phyloP scores from a whole-genome alignment of 441 rosid species.

The Eutrema salsugineum region DNA sequence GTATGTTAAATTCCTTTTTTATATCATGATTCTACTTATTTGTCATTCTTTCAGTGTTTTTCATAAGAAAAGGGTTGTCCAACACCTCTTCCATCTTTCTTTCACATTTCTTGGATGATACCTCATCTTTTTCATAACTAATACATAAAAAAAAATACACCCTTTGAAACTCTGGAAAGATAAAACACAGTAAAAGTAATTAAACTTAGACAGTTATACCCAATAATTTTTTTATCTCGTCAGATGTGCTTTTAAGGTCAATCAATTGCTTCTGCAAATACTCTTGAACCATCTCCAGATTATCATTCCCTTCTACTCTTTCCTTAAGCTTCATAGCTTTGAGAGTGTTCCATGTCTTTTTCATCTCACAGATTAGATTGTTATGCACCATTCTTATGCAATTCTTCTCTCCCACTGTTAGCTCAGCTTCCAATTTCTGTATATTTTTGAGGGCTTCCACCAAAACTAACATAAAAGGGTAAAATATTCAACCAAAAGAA shows the following conservation, averaged over 20 bases:
- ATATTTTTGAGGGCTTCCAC: not conserved
- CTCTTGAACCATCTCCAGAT: not conserved
- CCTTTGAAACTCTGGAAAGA: not conserved
- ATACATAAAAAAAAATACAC: not conserved
- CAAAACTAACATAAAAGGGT: not conserved
- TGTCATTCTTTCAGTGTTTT: too few species aligned
- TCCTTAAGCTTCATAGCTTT: not conserved
- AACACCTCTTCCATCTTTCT: not conserved
- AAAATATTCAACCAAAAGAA: not conserved
- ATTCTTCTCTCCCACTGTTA: not conserved
- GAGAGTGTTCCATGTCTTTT: not conserved
- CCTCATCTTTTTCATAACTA: not conserved
- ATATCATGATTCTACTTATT: too few species aligned
- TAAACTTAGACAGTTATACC: not conserved
- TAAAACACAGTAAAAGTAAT: not conserved
- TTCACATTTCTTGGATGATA: not conserved
- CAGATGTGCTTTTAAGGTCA: not conserved
- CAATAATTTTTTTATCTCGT: not conserved
- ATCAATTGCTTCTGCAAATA: not conserved
- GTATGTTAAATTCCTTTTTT: too few species aligned
- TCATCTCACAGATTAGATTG: not conserved
- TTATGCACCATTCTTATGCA: not conserved
- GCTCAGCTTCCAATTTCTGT: not conserved
- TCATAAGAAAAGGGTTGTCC: too few species aligned
- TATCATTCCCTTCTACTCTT: not conserved